These are phyloP conservation scores for Aphanomyces euteiches DNA, from an alignment of 352 stramenopile genomes.

Conservation along the genomic window DNA sequence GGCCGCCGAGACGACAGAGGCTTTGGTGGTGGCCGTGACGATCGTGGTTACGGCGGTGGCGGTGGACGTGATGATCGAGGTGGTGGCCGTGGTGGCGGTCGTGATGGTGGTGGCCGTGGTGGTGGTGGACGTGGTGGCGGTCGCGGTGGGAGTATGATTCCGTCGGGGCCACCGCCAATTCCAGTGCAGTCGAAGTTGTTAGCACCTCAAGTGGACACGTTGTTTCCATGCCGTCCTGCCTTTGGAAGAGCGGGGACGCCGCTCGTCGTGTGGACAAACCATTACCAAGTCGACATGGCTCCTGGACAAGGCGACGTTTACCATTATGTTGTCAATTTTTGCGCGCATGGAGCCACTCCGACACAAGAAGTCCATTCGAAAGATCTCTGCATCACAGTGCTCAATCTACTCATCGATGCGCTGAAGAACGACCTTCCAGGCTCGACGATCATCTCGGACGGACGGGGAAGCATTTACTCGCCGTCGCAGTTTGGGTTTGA, in stretches of 20 bases:
- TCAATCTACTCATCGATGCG: conserved; percentile 42
- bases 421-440: conserved; percentile 43
- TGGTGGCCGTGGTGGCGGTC: conserved; percentile 28
- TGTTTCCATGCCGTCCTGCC: conserved; percentile 31
- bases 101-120: conserved; percentile 44
- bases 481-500: conserved; percentile 46
- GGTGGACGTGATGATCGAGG: conserved; percentile 15
- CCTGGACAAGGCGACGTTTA: conserved; percentile 46
- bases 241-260: background rate
- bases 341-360: conserved; percentile 39
- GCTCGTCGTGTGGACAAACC: conserved; percentile 14
- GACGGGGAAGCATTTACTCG: conserved; percentile 56
- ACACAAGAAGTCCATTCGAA: conserved; percentile 57
- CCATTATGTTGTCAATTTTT: conserved; percentile 70
- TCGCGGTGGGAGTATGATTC: background rate
- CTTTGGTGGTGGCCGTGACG: background rate
- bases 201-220: conserved; percentile 38
- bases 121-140: conserved; percentile 11
- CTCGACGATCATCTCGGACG: conserved; percentile 47
- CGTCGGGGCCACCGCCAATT: background rate
- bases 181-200: conserved; percentile 37
- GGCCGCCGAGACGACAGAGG: background rate
- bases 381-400: conserved; percentile 54
- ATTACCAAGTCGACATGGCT: conserved; percentile 42
- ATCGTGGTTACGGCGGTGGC: background rate